Conservation (phyloP, 371 early-diverging fungal species). For the Mucor indicus region DNA sequence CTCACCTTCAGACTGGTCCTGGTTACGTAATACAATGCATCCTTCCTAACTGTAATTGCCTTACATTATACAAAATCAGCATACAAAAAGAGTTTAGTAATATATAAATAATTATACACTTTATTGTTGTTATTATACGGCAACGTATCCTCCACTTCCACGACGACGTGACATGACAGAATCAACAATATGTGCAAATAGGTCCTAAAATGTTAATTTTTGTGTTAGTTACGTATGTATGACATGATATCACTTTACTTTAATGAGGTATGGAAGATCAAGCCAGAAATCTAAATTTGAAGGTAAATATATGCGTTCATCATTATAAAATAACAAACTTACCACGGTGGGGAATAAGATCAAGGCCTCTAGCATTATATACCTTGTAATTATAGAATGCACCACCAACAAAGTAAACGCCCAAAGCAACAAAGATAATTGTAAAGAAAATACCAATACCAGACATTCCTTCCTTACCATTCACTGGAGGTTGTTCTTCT, state of each 20-base stretch:
- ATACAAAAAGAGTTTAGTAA: no score
- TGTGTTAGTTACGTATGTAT: not conserved
- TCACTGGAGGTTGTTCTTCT: slow-evolving; percentile 1
- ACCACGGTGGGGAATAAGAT: slow-evolving; percentile 63
- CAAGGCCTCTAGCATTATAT: slow-evolving; percentile 57
- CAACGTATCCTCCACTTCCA: slow-evolving; percentile 46
- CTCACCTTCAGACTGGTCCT: no score
- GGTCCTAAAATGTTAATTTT: slow-evolving; percentile 20
- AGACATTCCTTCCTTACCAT: slow-evolving; percentile 29
- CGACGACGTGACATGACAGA: slow-evolving; percentile 45
- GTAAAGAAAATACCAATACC: slow-evolving; percentile 56
- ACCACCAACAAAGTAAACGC: slow-evolving; percentile 57
- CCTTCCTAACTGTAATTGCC: no score
- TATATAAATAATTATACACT: no score
- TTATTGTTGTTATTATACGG: slow-evolving; percentile 23
- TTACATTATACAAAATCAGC: no score
- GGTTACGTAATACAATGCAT: no score
- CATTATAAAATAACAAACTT: slow-evolving; percentile 1
- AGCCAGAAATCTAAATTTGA: slow-evolving; percentile 42
- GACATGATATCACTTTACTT: slow-evolving; percentile 12
- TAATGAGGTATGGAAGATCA: slow-evolving; percentile 48
- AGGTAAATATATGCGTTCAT: not conserved
- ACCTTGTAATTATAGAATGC: slow-evolving; percentile 57
- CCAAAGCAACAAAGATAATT: slow-evolving; percentile 39
- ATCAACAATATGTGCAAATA: slow-evolving; percentile 43